Conservation (phyloP, 345 rosid genomes). For the Anacardium occidentale region DNA sequence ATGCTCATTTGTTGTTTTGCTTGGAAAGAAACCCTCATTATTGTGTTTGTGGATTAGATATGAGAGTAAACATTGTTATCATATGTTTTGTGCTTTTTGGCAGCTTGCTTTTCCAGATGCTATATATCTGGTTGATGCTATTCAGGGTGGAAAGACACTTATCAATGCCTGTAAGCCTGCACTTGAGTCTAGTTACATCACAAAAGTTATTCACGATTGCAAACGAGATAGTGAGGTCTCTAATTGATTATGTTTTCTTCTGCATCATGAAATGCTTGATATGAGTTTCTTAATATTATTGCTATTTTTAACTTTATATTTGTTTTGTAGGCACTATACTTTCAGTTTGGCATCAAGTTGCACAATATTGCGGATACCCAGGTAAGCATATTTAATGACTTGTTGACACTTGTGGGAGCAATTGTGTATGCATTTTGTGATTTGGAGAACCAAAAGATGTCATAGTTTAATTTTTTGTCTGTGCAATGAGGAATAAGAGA, state of each 20-base stretch:
- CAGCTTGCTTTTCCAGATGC: conserved; percentile 96
- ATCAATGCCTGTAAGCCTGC: conserved; percentile 93
- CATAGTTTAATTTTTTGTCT: background rate
- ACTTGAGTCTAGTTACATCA: conserved; percentile 81
- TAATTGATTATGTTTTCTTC: conserved; percentile 31
- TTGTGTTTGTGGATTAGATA: background rate
- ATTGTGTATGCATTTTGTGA: background rate
- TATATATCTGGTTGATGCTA: conserved; percentile 79
- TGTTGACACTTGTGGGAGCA: conserved; percentile 11
- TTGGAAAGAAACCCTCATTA: background rate
- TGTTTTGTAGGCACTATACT: conserved; percentile 69
- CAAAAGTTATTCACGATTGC: conserved; percentile 98
- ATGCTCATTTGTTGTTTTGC: background rate
- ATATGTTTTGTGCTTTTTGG: conserved; percentile 26
- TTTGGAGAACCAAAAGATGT: background rate
- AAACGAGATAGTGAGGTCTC: conserved; percentile 98
- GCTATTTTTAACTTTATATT: conserved; percentile 12
- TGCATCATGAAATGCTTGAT: conserved; percentile 17
- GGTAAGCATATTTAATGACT: conserved; percentile 39
- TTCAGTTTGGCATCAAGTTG: conserved; percentile 87
- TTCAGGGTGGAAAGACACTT: conserved; percentile 69
- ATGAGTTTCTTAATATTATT: conserved; percentile 9
- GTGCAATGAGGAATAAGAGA: background rate
- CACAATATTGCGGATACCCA: conserved; percentile 88
- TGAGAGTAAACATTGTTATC: conserved; percentile 1